These are phyloP conservation scores for Sphaerulina vaccinii DNA, from an alignment of 2,329 filamentous ascomycete species.

Conservation along the genomic window DNA sequence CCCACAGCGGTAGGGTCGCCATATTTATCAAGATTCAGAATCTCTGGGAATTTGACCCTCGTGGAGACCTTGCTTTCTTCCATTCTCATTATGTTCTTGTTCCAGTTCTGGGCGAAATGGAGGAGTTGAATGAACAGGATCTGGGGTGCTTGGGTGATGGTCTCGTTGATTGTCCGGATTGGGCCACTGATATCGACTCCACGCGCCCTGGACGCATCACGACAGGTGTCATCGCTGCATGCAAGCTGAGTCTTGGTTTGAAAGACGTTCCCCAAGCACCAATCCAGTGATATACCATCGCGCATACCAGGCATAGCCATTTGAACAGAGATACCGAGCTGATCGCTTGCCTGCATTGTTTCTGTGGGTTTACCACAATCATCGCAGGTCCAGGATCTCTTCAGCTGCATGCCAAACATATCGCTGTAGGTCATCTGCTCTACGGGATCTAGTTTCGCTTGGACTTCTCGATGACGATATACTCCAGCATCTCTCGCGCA, in stretches of 20 bases:
- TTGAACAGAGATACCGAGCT: not conserved
- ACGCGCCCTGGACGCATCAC: not conserved
- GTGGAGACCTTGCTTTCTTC: not conserved
- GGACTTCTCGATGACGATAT: not conserved
- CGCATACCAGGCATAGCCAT: not conserved
- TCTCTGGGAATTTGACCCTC: not conserved
- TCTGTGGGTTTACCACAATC: not conserved
- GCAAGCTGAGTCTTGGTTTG: not conserved
- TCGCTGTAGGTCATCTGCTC: not conserved
- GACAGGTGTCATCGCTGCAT: not conserved
- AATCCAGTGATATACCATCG: not conserved
- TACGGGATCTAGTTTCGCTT: not conserved
- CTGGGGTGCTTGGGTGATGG: conserved; percentile 1
- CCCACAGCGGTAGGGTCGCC: not conserved
- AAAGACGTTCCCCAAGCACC: not conserved
- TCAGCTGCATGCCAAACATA: not conserved
- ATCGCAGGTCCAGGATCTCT: conserved; percentile 7
- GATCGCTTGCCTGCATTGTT: not conserved
- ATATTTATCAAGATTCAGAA: not conserved
- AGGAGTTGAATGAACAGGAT: not conserved
- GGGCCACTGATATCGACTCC: not conserved
- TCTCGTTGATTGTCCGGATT: not conserved
- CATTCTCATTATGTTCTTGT: not conserved
- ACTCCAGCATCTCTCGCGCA: conserved; percentile 8
- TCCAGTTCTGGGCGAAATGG: not conserved